Evolutionary conservation across 495 filamentous ascomycete species (phyloP).

Genomic region (Tuber indicum): DNA sequence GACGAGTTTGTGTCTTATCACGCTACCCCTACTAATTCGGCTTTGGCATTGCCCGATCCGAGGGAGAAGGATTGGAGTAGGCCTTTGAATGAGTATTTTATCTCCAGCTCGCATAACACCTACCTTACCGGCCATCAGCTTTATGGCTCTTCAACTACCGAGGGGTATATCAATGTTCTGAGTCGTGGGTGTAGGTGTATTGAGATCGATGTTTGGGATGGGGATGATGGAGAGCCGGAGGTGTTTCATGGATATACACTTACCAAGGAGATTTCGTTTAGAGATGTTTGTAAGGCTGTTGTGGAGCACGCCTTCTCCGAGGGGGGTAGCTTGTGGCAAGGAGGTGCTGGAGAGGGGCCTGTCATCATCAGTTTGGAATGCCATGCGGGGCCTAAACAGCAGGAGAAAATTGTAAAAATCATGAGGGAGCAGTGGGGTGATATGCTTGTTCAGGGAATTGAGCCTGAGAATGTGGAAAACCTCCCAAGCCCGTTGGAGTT

Average conservation of each 20-base stretch:
- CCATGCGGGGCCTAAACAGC: constrained; percentile 69
- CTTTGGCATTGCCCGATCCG: constrained; percentile 31
- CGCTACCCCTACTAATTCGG: constrained; percentile 24
- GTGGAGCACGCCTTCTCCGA: constrained; percentile 63
- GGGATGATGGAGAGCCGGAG: constrained; percentile 62
- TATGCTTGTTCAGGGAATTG: constrained; percentile 54
- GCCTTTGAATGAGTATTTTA: constrained; percentile 80
- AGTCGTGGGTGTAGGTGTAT: constrained; percentile 81
- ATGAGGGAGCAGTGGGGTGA: constrained; percentile 72
- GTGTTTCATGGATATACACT: constrained; percentile 87
- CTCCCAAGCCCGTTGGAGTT: constrained; percentile 64
- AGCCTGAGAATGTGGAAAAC: constrained; percentile 48
- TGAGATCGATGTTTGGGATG: constrained; percentile 95
- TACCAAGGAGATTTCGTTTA: constrained; percentile 78
- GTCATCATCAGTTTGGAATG: constrained; percentile 87
- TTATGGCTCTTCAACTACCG: constrained; percentile 70
- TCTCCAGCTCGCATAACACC: constrained; percentile 90
- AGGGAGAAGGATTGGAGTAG: constrained; percentile 51
- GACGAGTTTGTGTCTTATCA: constrained; percentile 32
- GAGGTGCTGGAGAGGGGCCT: constrained; percentile 57
- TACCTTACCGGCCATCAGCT: constrained; percentile 91
- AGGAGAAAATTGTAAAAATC: constrained; percentile 82
- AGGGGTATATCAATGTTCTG: constrained; percentile 77
- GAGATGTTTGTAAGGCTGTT: constrained; percentile 73
- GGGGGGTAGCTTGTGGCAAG: constrained; percentile 41